Percentiles rank a stretch among this genome's conserved stretches.
Conservation (phyloP, 257 asterid species). For the Solanum ossicruentum region DNA sequence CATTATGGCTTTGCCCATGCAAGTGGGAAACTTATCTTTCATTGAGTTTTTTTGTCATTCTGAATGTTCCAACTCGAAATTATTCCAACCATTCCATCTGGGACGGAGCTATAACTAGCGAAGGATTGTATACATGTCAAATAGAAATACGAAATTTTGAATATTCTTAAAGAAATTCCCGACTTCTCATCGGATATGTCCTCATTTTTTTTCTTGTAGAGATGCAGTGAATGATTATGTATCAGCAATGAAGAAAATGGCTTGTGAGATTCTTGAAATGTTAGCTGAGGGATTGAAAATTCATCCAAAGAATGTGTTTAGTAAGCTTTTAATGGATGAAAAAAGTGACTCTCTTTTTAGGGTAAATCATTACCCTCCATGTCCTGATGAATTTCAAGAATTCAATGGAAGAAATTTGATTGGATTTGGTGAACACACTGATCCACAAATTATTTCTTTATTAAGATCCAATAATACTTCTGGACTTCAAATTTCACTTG, state of each 20-base stretch:
- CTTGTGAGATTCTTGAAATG: conserved; percentile 23
- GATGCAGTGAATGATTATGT: conserved; percentile 19
- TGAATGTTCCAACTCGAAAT: background rate
- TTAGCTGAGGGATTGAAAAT: conserved; percentile 23
- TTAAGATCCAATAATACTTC: background rate
- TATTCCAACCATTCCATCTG: background rate
- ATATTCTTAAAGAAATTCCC: background rate
- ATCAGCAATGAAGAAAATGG: conserved; percentile 21
- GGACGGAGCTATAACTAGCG: background rate
- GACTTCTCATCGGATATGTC: background rate
- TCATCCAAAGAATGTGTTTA: conserved; percentile 17
- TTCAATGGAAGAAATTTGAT: background rate
- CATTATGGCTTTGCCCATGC: background rate
- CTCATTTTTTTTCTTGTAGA: background rate
- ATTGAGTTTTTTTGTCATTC: background rate
- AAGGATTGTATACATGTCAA: background rate
- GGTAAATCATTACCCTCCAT: conserved; percentile 6
- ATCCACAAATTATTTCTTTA: background rate
- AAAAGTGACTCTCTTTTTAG: conserved; percentile 35
- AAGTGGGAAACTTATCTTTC: background rate
- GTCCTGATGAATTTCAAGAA: background rate
- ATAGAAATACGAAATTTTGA: no score
- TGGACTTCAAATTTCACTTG: background rate
- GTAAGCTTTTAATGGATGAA: conserved; percentile 23
- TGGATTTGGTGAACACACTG: background rate